A percentile compares a stretch with the other conserved stretches of the same genome.
phyloP scores from a whole-genome alignment of 2,329 filamentous ascomycete species.

The Colletotrichum sp. region DNA sequence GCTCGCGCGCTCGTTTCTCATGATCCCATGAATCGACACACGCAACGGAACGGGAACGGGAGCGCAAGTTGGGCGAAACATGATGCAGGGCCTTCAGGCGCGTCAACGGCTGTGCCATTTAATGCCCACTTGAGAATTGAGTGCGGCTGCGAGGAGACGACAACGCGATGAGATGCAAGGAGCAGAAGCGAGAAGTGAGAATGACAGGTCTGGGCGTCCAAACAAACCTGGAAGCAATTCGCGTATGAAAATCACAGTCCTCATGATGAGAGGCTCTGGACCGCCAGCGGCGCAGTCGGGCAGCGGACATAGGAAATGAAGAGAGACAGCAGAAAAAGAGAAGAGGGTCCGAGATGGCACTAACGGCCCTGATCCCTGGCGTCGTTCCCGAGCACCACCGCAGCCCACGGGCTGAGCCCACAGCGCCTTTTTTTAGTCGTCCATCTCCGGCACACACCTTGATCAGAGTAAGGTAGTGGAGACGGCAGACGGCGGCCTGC shows the following conservation, averaged over 20 bases:
- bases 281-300: background rate
- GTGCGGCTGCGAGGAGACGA: background rate
- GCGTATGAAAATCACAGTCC: background rate
- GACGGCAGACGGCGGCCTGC: background rate
- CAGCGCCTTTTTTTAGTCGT: background rate
- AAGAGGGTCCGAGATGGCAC: background rate
- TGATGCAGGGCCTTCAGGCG: background rate
- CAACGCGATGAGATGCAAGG: background rate
- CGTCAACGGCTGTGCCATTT: background rate
- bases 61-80: slow-evolving; percentile 5
- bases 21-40: background rate
- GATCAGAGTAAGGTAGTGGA: slow-evolving; percentile 6
- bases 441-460: slow-evolving; percentile 10
- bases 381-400: slow-evolving; percentile 1
- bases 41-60: background rate
- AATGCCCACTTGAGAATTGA: background rate
- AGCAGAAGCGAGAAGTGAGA: background rate
- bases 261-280: background rate
- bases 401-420: background rate
- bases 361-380: slow-evolving; percentile 2
- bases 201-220: slow-evolving; percentile 18
- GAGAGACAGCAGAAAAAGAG: background rate
- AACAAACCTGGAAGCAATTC: background rate
- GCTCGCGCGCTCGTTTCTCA: background rate
- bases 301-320: background rate